Conservation (phyloP, 768 basidiomycete genomes). For the Phylloporus sp. region DNA sequence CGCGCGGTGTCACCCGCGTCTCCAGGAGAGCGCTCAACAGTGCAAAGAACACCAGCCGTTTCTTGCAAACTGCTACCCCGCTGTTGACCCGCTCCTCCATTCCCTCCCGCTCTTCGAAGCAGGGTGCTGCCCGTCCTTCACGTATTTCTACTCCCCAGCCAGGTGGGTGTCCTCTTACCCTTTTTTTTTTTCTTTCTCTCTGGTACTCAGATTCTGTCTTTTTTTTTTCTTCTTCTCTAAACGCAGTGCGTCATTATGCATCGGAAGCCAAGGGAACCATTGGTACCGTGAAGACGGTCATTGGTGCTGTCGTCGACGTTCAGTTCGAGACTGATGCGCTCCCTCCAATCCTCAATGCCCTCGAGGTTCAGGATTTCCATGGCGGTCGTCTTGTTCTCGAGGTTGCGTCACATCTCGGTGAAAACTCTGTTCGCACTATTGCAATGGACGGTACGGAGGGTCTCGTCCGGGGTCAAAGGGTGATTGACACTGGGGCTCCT, state of each 20-base stretch:
- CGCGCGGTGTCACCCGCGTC: conserved; percentile 84
- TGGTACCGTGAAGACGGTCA: conserved; percentile 95
- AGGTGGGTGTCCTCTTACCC: conserved; percentile 41
- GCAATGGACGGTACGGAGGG: conserved; percentile 99
- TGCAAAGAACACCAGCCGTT: conserved; percentile 71
- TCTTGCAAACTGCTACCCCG: conserved; percentile 74
- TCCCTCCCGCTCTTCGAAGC: conserved; percentile 41
- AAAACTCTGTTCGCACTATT: conserved; percentile 99
- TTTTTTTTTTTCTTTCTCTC: background rate
- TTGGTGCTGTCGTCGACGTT: conserved; percentile 99
- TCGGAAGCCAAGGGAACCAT: conserved; percentile 74
- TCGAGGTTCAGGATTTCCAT: conserved; percentile 92
- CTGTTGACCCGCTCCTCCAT: conserved; percentile 50
- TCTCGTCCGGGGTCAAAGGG: conserved; percentile 98
- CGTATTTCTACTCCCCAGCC: conserved; percentile 46
- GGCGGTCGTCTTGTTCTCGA: conserved; percentile 98
- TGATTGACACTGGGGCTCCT: conserved; percentile 94
- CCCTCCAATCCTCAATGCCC: conserved; percentile 97
- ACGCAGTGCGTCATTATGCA: conserved; percentile 78
- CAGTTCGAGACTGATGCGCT: conserved; percentile 90
- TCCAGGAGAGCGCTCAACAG: conserved; percentile 78
- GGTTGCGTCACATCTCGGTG: conserved; percentile 97
- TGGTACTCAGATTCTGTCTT: conserved; percentile 4
- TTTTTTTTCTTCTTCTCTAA: conserved; percentile 6
- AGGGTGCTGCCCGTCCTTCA: conserved; percentile 46